Evolutionary conservation across 169 alveolate genomes (phyloP), one percentile per base, ranked within the genome.

Genomic region (Miamiensis avidus): DNA sequence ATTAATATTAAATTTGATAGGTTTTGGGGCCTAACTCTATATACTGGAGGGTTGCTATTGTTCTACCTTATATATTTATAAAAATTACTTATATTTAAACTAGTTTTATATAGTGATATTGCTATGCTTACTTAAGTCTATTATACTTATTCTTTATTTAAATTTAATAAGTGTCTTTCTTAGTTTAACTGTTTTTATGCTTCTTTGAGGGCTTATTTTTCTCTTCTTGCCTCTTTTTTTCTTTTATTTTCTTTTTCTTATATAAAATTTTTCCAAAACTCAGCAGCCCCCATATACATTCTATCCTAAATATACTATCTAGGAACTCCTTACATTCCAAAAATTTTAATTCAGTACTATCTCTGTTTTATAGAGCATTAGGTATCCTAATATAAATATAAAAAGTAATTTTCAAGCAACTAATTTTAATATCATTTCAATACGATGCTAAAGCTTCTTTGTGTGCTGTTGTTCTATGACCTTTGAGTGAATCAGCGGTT

Each of bases 321-420:
- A 49, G 99, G 99, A 25, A 99, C 98, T 31, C 99, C 99, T 82
- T 98, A 97, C 99, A 98, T 99, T 26, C 99, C 99, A 93, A 98
- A 98, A 49, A 99, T 97, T 65, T 97, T 27, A 98, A 88, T 81
- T 96, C 99, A 31, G 97, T 93, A 74, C 97, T 92, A 85, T 98
- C 99, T 83, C 99, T 93, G 74, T 99, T 99, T 30, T 98, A 96
- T 83, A 98, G 93, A 0, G 99, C 99, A 89, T 97, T 98, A 49
- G 99, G 99, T 30, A 99, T 99, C 82, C 96, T 94, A 74, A 93
- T 85, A 65, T 49, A 49, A 11, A 49, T 49, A 49, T 49, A 49
- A 11, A 49, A 49, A 49, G 4, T 11, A 49, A 11, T 49, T 49
- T 49, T 20, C 20, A 11, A 49, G 20, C 4, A 11, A 49, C 4